Evolutionary conservation across 495 filamentous ascomycete genomes (phyloP), one percentile per base, ranked within the genome.

Genomic region (Aspergillus asperescens): DNA sequence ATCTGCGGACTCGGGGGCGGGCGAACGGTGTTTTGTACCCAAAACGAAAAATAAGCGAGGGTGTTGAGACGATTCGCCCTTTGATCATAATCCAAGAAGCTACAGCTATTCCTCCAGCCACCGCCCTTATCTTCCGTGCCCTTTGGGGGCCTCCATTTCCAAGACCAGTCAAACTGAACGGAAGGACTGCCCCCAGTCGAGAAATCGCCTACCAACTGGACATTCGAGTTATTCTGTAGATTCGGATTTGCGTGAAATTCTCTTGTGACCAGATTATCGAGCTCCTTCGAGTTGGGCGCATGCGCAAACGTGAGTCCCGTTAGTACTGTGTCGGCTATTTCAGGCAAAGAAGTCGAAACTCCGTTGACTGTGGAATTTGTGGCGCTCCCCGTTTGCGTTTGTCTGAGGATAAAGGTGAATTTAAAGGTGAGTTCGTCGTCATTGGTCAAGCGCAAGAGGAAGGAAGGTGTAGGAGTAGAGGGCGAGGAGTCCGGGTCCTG

Each of bases 211-310:
- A 97, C 83, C 12, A 98, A 73, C 53, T 92, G 87, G 10, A 98
- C 93, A 67, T 96, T 96, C 20, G 90, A 81, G 59, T 97, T 96
- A 63, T 95, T 96, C 73, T 98, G 93, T 24, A 98, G 73, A 65
- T 98, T 98, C 0, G 94, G 93, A 58, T 98, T 91, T 24, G 92
- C 90, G 55, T 97, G 89, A 62, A 98, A 96, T 66, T 98, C 93
- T 55, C 90, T 77, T 18, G 89, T 96, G 38, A 96, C 85, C 22
- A 98, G 74, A 57, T 93, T 96, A 61, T 96, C 93, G 10, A 98
- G 78, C 54, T 96, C 93, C 65, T 82, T 86, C 8, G 82, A 69
- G 55, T 81, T 94, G 2, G 92, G 87, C 24, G 87, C 92, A 64
- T 90, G 90, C 35, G 92, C 86, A 69, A 90, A 96, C 6, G 93